Conservation (phyloP, 805 yeast genomes). For the Suhomyces sp. region DNA sequence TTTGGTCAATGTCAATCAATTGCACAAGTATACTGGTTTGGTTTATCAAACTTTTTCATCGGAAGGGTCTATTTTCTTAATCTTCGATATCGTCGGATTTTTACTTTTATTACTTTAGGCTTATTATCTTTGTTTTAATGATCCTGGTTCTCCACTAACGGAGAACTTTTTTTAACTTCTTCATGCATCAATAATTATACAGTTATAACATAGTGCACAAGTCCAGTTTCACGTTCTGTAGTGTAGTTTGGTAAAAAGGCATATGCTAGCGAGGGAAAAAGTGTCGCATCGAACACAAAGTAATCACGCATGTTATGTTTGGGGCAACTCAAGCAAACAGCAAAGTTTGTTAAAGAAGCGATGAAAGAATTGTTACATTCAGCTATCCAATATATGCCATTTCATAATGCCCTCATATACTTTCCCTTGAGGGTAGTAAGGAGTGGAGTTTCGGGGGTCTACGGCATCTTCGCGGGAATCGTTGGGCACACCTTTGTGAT, state of each 20-base stretch:
- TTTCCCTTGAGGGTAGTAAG: neutral
- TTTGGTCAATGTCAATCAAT: neutral
- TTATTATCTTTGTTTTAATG: neutral
- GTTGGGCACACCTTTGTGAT: conserved; percentile 4
- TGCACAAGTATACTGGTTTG: neutral
- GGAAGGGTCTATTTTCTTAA: neutral
- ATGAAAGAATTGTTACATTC: neutral
- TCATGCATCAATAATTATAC: neutral
- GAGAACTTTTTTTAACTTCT: neutral
- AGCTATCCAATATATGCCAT: neutral
- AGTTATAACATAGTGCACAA: neutral
- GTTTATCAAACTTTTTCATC: neutral
- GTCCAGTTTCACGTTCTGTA: neutral
- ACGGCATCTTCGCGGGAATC: neutral
- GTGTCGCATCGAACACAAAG: neutral
- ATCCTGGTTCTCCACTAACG: neutral
- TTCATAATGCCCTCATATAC: neutral
- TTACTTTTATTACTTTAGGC: neutral
- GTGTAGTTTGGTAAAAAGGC: neutral
- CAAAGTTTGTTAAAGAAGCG: neutral
- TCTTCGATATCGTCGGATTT: neutral
- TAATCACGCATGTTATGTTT: neutral
- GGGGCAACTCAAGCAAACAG: neutral
- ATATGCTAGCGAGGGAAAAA: neutral
- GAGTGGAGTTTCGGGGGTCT: neutral